phyloP scores from a whole-genome alignment of 2,329 filamentous ascomycete genomes.

The Thielaviopsis ethacetica region DNA sequence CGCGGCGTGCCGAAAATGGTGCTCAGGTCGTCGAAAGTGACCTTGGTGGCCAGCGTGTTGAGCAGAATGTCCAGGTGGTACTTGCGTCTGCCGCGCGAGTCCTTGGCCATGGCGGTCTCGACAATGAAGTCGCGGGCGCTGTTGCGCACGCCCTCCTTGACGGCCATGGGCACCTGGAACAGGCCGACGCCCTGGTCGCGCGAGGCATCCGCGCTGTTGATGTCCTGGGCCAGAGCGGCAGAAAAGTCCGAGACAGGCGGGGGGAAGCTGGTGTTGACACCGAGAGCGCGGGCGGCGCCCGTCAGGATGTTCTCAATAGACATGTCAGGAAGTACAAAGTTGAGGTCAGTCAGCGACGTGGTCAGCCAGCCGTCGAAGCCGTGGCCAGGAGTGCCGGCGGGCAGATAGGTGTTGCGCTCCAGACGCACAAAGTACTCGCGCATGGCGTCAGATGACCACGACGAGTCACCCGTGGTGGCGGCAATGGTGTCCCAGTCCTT shows the following conservation, averaged over 20 bases:
- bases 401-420: conserved; percentile 27
- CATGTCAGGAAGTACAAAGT: conserved; percentile 16
- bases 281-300: conserved; percentile 16
- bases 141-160: conserved; percentile 32
- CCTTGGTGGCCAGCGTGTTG: conserved; percentile 21
- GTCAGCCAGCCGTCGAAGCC: conserved; percentile 26
- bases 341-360: conserved; percentile 13
- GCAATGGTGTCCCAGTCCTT: conserved; percentile 24
- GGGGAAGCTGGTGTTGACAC: conserved; percentile 11
- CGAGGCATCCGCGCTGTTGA: conserved; percentile 15
- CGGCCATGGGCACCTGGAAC: conserved; percentile 42
- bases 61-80: conserved; percentile 15
- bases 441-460: conserved; percentile 27
- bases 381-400: conserved; percentile 22
- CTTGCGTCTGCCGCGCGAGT: conserved; percentile 17
- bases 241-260: conserved; percentile 13
- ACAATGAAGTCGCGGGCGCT: conserved; percentile 40
- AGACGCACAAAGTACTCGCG: conserved; percentile 24
- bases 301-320: no score
- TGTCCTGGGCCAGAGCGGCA: conserved; percentile 15
- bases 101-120: conserved; percentile 14
- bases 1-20: not conserved
- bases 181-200: conserved; percentile 19
- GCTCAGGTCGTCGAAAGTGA: conserved; percentile 22
- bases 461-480: conserved; percentile 25